A percentile compares a stretch with the other conserved stretches of the same genome.
Conservation (phyloP, 495 filamentous ascomycete species). For the Bacidia gigantensis region DNA sequence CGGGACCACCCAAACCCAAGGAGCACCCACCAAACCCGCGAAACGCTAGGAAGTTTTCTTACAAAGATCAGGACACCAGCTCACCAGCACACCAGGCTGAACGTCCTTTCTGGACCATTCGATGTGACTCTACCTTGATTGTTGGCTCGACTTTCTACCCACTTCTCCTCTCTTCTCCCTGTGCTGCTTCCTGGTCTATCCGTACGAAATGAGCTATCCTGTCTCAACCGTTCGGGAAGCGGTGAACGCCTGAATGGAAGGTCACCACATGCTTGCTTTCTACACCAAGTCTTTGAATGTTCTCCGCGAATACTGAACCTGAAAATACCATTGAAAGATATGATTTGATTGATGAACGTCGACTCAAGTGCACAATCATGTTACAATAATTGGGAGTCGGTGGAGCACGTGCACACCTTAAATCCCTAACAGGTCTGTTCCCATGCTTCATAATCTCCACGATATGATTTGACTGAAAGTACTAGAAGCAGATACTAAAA, state of each 20-base stretch:
- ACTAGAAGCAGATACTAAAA: too few relatives aligned
- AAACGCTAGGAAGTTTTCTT: too few relatives aligned
- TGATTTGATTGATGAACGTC: not conserved
- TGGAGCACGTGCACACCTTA: not conserved
- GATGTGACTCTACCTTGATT: not conserved
- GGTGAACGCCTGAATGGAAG: not conserved
- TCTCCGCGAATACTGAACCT: not conserved
- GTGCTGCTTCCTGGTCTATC: not conserved
- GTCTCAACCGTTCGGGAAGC: not conserved
- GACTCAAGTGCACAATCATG: not conserved
- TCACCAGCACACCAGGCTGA: not conserved
- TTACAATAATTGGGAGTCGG: not conserved
- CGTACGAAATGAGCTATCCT: not conserved
- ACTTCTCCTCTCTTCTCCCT: not conserved
- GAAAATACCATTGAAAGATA: not conserved
- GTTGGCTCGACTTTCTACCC: not conserved
- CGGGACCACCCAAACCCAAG: too few relatives aligned
- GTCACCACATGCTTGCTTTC: too few relatives aligned
- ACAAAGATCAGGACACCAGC: too few relatives aligned
- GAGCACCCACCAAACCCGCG: too few relatives aligned
- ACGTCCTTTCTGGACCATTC: not conserved
- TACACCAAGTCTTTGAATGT: not conserved
- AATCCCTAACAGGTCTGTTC: not conserved
- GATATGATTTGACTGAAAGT: too few relatives aligned
- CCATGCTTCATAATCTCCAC: too few relatives aligned